Conservation (phyloP, 371 early-diverging fungal species). For the Mucor plumbeus region DNA sequence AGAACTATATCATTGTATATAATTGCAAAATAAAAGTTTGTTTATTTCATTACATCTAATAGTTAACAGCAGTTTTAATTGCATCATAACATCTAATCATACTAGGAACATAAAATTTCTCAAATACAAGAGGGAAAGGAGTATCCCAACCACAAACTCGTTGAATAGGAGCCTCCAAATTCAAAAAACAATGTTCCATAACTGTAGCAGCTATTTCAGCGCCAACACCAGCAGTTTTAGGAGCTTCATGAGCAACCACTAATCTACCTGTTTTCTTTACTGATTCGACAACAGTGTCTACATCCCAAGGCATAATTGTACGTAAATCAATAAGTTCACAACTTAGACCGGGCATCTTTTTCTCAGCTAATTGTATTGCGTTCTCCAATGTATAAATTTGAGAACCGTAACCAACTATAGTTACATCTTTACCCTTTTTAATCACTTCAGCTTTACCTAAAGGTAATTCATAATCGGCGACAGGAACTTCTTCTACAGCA, state of each 20-base stretch:
- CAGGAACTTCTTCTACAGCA: slow-evolving; percentile 96
- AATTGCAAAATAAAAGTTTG: not conserved
- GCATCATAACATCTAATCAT: slow-evolving; percentile 89
- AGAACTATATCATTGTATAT: too few species aligned
- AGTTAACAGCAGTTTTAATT: slow-evolving; percentile 79
- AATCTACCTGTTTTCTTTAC: slow-evolving; percentile 96
- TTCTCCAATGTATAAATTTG: slow-evolving; percentile 93
- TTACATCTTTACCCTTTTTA: slow-evolving; percentile 89
- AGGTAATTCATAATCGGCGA: slow-evolving; percentile 91
- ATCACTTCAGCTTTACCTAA: slow-evolving; percentile 94
- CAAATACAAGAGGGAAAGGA: slow-evolving; percentile 96
- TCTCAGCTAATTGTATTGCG: slow-evolving; percentile 89
- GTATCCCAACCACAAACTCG: slow-evolving; percentile 92
- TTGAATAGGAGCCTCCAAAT: slow-evolving; percentile 86
- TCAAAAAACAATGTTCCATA: slow-evolving; percentile 85
- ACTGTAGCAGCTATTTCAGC: slow-evolving; percentile 94
- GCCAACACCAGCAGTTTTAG: slow-evolving; percentile 91
- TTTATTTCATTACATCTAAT: slow-evolving; percentile 46
- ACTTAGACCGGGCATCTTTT: slow-evolving; percentile 86
- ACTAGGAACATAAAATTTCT: slow-evolving; percentile 94
- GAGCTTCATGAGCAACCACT: slow-evolving; percentile 96
- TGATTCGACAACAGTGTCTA: slow-evolving; percentile 89
- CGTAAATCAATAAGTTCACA: slow-evolving; percentile 96
- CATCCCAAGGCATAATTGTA: slow-evolving; percentile 94
- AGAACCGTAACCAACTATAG: slow-evolving; percentile 93